These are phyloP conservation scores for Phoma sp. DNA, from an alignment of 2,329 filamentous ascomycete species.

Conservation along the genomic window DNA sequence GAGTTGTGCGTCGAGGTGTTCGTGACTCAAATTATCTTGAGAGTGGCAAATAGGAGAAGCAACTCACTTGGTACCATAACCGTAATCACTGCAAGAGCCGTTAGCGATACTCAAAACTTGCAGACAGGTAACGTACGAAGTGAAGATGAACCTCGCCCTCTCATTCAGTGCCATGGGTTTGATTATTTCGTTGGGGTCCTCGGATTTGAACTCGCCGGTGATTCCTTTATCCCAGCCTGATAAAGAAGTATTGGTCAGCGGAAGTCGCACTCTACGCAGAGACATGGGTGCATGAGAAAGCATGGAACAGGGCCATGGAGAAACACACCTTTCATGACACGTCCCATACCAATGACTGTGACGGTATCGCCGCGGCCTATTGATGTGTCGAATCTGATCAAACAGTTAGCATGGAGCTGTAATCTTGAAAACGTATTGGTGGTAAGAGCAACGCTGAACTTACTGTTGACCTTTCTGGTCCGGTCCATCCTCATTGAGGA, in stretches of 20 bases:
- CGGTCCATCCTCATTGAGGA: constrained; percentile 70
- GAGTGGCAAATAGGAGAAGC: background rate
- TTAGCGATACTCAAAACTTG: constrained; percentile 21
- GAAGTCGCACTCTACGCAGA: background rate
- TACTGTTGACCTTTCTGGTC: constrained; percentile 75
- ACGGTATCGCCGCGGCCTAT: constrained; percentile 77
- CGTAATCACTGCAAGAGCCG: constrained; percentile 41
- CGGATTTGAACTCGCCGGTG: constrained; percentile 36
- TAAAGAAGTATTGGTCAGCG: background rate
- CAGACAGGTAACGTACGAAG: constrained; percentile 61
- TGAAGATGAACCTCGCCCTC: constrained; percentile 84
- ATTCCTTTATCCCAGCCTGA: constrained; percentile 73
- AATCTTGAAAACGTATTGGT: too few species aligned
- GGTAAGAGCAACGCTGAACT: constrained; percentile 39
- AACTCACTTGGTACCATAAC: constrained; percentile 47
- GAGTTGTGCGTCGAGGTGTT: constrained; percentile 1
- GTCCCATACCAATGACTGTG: constrained; percentile 78
- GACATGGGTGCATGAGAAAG: background rate
- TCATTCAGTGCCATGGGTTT: constrained; percentile 85
- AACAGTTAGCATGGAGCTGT: too few species aligned
- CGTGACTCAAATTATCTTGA: constrained; percentile 3
- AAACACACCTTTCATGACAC: constrained; percentile 80
- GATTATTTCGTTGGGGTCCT: constrained; percentile 17
- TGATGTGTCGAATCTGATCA: constrained; percentile 84
- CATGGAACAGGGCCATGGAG: background rate